Percentiles rank a stretch among this genome's conserved stretches.
Conservation (phyloP, 176 grass and related monocot species). For the Hordeum vulgare region DNA sequence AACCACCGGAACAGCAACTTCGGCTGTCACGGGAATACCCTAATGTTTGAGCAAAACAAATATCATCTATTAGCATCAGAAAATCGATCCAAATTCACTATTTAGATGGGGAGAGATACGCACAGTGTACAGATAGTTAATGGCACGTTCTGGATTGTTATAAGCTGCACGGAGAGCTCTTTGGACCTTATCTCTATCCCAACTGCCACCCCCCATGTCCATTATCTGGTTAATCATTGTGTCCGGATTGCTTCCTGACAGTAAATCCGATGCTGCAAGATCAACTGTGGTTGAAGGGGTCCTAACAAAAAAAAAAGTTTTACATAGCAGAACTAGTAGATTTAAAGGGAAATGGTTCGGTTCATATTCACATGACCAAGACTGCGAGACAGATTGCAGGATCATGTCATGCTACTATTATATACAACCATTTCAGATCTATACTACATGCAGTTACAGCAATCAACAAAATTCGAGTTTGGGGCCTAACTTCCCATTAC, state of each 20-base stretch:
- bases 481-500: not conserved
- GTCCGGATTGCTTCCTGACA: conserved; percentile 57
- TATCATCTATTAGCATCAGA: conserved; percentile 5
- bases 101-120: not conserved
- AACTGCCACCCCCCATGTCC: conserved; percentile 93
- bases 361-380: conserved; percentile 3
- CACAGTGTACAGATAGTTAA: conserved; percentile 96
- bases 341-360: not conserved
- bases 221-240: conserved; percentile 70
- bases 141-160: conserved; percentile 93
- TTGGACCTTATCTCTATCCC: conserved; percentile 74
- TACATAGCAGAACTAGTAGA: not conserved
- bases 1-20: conserved; percentile 57
- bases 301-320: conserved; percentile 33
- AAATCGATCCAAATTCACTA: not conserved
- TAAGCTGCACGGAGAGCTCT: conserved; percentile 80
- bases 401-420: not conserved
- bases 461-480: not conserved
- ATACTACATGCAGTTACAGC: not conserved
- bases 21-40: conserved; percentile 77
- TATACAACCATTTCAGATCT: not conserved
- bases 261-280: conserved; percentile 61
- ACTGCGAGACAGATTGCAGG: not conserved
- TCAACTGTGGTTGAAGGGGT: conserved; percentile 35
- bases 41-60: conserved; percentile 25